Evolutionary conservation across 371 early-diverging fungal genomes (phyloP).

Genomic region (Gilbertella persicaria): DNA sequence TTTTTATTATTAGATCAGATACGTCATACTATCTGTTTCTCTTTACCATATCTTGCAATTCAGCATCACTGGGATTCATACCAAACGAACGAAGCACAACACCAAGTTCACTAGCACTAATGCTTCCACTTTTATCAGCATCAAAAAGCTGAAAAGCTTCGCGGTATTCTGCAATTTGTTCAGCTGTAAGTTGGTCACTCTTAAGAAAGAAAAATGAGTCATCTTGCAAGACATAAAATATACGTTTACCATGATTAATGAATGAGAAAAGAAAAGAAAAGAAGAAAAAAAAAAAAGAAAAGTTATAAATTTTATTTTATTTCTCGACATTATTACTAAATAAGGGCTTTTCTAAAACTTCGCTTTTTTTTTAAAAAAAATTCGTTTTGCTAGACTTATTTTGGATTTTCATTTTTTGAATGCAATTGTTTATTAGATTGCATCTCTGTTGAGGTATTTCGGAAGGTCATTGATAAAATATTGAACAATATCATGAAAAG

Average conservation of each 20-base stretch:
- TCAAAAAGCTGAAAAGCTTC: conserved; percentile 54
- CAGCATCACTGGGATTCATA: conserved; percentile 77
- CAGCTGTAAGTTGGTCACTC: conserved; percentile 48
- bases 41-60: conserved; percentile 71
- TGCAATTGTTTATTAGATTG: no score
- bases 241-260: background rate
- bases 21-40: background rate
- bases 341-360: no score
- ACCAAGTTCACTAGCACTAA: conserved; percentile 43
- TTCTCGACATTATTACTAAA: background rate
- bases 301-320: background rate
- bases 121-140: conserved; percentile 46
- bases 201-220: background rate
- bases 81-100: conserved; percentile 43
- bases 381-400: no score
- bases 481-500: no score
- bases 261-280: background rate
- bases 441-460: no score
- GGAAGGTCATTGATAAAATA: no score
- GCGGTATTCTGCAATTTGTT: conserved; percentile 49
- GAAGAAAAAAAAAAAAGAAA: background rate
- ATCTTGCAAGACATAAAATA: background rate
- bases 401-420: no score
- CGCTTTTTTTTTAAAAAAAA: no score
- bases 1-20: conserved; percentile 46